Evolutionary conservation across 208 protist genomes (phyloP).

Genomic region (Leishmania arabica): DNA sequence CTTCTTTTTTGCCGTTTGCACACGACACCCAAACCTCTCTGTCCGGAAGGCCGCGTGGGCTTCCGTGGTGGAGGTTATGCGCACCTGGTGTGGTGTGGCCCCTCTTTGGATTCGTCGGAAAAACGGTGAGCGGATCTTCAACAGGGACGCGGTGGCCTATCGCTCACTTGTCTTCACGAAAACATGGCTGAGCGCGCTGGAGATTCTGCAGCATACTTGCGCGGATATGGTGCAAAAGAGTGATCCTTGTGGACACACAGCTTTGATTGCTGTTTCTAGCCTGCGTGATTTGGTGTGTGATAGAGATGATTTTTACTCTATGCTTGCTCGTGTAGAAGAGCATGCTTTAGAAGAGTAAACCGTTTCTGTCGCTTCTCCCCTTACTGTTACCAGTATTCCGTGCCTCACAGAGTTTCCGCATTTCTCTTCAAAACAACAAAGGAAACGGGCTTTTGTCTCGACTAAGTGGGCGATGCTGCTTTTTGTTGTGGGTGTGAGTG

Average conservation of each 20-base stretch:
- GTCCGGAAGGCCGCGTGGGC: constrained; percentile 38
- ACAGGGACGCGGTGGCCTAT: constrained; percentile 12
- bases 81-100: constrained; percentile 36
- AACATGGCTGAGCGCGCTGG: constrained; percentile 44
- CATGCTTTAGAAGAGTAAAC: constrained; percentile 20
- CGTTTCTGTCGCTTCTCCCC: not conserved
- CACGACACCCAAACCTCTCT: constrained; percentile 28
- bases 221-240: constrained; percentile 33
- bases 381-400: not conserved
- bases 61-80: constrained; percentile 37
- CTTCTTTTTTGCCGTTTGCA: constrained; percentile 37
- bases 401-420: not conserved
- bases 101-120: constrained; percentile 25
- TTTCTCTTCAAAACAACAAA: not conserved
- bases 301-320: constrained; percentile 39
- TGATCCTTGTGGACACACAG: constrained; percentile 34
- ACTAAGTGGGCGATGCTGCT: not conserved
- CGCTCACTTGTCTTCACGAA: constrained; percentile 45
- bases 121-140: constrained; percentile 21
- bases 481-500: no score
- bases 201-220: constrained; percentile 31
- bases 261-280: constrained; percentile 47
- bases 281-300: constrained; percentile 59
- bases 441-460: not conserved
- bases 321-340: constrained; percentile 31